Conservation (phyloP, 1,139 yeast genomes). For the Meyerozyma sp. region DNA sequence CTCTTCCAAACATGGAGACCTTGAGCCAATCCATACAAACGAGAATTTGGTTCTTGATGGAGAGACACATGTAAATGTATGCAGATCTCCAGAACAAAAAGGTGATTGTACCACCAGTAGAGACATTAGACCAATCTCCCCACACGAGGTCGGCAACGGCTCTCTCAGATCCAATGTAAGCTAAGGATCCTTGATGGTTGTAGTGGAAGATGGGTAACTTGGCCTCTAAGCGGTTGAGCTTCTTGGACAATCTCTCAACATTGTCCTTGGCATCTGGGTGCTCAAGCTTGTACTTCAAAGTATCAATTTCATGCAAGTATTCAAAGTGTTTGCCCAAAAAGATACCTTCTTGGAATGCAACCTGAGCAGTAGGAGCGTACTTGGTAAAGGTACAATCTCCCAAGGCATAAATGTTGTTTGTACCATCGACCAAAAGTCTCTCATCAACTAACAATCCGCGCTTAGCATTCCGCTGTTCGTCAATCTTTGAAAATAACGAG, state of each 20-base stretch:
- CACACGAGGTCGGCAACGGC: slow-evolving; percentile 91
- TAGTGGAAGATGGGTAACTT: slow-evolving; percentile 57
- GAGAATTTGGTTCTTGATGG: slow-evolving; percentile 79
- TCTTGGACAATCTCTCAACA: slow-evolving; percentile 35
- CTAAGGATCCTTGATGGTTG: slow-evolving; percentile 67
- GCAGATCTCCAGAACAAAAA: slow-evolving; percentile 94
- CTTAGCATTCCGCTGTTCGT: slow-evolving; percentile 81
- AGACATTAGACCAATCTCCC: slow-evolving; percentile 80
- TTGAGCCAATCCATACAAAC: slow-evolving; percentile 86
- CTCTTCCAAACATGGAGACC: slow-evolving; percentile 86
- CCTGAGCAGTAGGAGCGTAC: slow-evolving; percentile 95
- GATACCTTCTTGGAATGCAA: slow-evolving; percentile 90
- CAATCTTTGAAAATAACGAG: slow-evolving; percentile 62
- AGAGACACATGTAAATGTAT: slow-evolving; percentile 86
- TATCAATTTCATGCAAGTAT: slow-evolving; percentile 64
- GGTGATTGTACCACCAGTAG: slow-evolving; percentile 82
- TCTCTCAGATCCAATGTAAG: slow-evolving; percentile 83
- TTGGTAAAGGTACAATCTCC: slow-evolving; percentile 95
- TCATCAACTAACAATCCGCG: slow-evolving; percentile 88
- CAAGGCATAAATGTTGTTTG: slow-evolving; percentile 77
- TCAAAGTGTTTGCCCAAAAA: slow-evolving; percentile 72
- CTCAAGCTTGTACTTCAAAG: slow-evolving; percentile 40
- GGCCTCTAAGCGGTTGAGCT: slow-evolving; percentile 34
- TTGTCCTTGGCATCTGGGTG: slow-evolving; percentile 28
- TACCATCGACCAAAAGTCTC: slow-evolving; percentile 76